These are phyloP conservation scores for Cyclotella choctawhatcheeana DNA, from an alignment of 108 stramenopile genomes.

Conservation along the genomic window DNA sequence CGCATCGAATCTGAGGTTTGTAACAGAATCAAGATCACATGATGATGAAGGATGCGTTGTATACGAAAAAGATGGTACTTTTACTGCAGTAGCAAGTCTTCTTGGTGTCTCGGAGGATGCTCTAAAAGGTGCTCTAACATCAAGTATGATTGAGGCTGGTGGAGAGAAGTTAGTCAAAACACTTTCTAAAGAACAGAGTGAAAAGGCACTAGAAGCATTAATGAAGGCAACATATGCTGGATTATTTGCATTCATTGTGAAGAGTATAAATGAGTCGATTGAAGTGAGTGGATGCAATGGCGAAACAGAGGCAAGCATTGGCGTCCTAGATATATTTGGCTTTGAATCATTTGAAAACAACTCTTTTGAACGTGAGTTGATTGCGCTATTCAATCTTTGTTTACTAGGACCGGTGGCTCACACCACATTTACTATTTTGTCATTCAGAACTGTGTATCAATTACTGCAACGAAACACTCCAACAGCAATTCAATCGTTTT, in stretches of 20 bases:
- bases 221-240: constrained; percentile 92
- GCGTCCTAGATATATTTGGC: constrained; percentile 99
- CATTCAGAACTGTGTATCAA: constrained; percentile 93
- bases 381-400: too few species aligned
- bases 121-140: constrained; percentile 70
- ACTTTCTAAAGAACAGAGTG: constrained; percentile 67
- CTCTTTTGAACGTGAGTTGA: constrained; percentile 78
- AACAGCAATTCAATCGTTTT: constrained; percentile 92
- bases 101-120: constrained; percentile 71
- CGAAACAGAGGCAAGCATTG: constrained; percentile 77
- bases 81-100: constrained; percentile 57
- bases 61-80: constrained; percentile 52
- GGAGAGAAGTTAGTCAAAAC: constrained; percentile 80
- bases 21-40: constrained; percentile 10
- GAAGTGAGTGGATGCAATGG: constrained; percentile 37
- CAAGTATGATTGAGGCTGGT: constrained; percentile 75
- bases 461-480: constrained; percentile 94
- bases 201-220: constrained; percentile 89
- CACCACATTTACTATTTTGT: neutral
- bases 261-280: constrained; percentile 89
- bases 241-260: constrained; percentile 91
- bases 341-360: constrained; percentile 96
- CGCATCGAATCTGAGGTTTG: constrained; percentile 70
- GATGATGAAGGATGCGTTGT: constrained; percentile 42
- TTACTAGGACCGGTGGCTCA: too few species aligned